A percentile compares a stretch with the other conserved stretches of the same genome.
These are phyloP conservation scores for Bondarzewia mesenterica DNA, from an alignment of 1,284 basidiomycete species.

Conservation along the genomic window DNA sequence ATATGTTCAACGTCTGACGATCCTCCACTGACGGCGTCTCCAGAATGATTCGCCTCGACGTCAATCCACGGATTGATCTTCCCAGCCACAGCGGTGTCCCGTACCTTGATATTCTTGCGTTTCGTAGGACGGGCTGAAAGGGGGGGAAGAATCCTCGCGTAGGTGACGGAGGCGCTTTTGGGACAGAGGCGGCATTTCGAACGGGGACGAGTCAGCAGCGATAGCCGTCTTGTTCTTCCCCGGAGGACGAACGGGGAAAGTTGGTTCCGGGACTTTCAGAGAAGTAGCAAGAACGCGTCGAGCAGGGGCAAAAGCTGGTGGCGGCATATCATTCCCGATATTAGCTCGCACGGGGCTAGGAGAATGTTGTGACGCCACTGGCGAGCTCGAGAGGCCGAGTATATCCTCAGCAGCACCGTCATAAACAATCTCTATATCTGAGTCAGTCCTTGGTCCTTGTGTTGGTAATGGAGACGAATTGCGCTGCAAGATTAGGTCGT, in stretches of 20 bases:
- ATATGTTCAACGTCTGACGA: constrained; percentile 43
- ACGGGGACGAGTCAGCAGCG: constrained; percentile 25
- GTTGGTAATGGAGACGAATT: constrained; percentile 1
- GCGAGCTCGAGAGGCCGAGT: constrained; percentile 9
- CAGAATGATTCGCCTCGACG: constrained; percentile 68
- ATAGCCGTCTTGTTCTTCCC: constrained; percentile 28
- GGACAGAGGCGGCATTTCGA: constrained; percentile 29
- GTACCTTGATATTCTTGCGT: constrained; percentile 26
- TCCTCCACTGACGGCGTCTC: constrained; percentile 64
- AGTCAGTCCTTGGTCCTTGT: not conserved
- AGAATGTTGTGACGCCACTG: constrained; percentile 11
- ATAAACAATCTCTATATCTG: constrained; percentile 29
- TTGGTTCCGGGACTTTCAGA: constrained; percentile 31
- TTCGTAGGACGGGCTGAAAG: constrained; percentile 19
- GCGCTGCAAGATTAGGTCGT: not conserved
- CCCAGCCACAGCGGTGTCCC: constrained; percentile 22
- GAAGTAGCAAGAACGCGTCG: not conserved
- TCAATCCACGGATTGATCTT: constrained; percentile 50
- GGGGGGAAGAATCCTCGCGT: constrained; percentile 14
- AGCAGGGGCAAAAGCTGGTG: not conserved
- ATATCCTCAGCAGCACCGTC: constrained; percentile 21
- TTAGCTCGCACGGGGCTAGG: not conserved
- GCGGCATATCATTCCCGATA: not conserved
- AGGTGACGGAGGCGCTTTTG: constrained; percentile 36
- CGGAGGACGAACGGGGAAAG: constrained; percentile 46